Evolutionary conservation across 805 yeast species (phyloP), one percentile per base, ranked within the genome.

Genomic region (Starmerella cellae): DNA sequence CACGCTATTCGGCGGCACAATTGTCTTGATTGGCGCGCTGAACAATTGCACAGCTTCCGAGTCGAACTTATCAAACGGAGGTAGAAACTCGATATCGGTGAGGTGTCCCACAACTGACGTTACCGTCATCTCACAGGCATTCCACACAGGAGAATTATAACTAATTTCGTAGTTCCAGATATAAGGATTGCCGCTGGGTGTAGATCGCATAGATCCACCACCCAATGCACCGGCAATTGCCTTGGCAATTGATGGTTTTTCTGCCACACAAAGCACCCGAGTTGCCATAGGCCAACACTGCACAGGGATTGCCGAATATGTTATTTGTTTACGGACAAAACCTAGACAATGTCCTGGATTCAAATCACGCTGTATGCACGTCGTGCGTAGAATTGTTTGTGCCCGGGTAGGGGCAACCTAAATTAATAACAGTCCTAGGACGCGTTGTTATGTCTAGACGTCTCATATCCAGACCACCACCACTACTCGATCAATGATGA

Each of bases 31-130:
- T 1, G 88, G 83, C 2, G 87, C 91, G 35, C 73, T 77, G 52
- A 83, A 82, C 20, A 88, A 63, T 44, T 69, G 67, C 4, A 74
- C 73, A 0, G 85, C 84, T 13, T 67, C 62, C 49, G 80, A 73
- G 40, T 65, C 65, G 6, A 82, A 81, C 85, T 88, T 78, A 3
- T 69, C 68, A 55, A 61, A 77, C 20, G 68, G 68, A 1, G 68
- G 66, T 0, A 78, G 74, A 54, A 84, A 83, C 52, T 82, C 87
- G 8, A 74, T 55, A 3, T 70, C 67, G 14, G 73, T 71, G 37
- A 88, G 54, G 59, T 91, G 98, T 10, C 97, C 98, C n/a, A 78
- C 64, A 2, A 84, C 96, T 28, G 93, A 72, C 0, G 98, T 91
- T 82, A 91, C 82, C 3, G 88, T 80, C 11, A 88, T 95, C 19